phyloP scores from a whole-genome alignment of 345 rosid genomes.

The Dovyalis caffra region DNA sequence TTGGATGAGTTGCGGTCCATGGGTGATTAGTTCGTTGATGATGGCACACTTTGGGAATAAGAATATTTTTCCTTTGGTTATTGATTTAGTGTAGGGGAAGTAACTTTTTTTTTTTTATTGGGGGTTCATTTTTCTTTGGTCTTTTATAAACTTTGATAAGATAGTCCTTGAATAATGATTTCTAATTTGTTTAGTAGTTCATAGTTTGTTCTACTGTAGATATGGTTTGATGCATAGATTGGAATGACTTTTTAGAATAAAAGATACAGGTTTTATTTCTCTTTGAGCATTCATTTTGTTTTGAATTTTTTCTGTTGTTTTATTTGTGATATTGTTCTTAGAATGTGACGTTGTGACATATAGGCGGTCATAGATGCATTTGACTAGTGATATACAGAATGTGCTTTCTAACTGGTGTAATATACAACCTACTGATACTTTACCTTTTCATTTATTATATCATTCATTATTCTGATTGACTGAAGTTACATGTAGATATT shows the following conservation, averaged over 20 bases:
- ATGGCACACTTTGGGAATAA: neutral
- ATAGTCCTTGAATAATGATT: constrained; percentile 44
- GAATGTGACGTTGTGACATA: neutral
- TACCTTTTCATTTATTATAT: neutral
- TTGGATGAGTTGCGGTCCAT: constrained; percentile 69
- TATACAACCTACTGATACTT: neutral
- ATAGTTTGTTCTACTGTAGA: constrained; percentile 41
- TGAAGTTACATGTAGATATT: neutral
- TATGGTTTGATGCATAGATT: constrained; percentile 33
- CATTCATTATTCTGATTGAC: neutral
- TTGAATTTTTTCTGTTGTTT: neutral
- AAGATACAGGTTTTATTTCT: constrained; percentile 11
- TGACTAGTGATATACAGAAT: neutral
- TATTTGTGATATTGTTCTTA: neutral
- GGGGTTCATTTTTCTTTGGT: neutral
- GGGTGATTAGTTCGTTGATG: constrained; percentile 26
- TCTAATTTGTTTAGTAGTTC: constrained; percentile 28
- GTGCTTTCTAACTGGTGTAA: neutral
- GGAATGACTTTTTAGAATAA: constrained; percentile 35
- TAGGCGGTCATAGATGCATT: neutral
- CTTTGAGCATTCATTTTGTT: neutral
- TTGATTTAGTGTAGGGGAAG: constrained; percentile 29
- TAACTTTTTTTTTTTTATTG: constrained; percentile 17
- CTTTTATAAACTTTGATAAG: constrained; percentile 22
- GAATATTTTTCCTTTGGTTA: constrained; percentile 18